Evolutionary conservation across 2,329 filamentous ascomycete genomes (phyloP).

Genomic region (Botrytis fragariae): DNA sequence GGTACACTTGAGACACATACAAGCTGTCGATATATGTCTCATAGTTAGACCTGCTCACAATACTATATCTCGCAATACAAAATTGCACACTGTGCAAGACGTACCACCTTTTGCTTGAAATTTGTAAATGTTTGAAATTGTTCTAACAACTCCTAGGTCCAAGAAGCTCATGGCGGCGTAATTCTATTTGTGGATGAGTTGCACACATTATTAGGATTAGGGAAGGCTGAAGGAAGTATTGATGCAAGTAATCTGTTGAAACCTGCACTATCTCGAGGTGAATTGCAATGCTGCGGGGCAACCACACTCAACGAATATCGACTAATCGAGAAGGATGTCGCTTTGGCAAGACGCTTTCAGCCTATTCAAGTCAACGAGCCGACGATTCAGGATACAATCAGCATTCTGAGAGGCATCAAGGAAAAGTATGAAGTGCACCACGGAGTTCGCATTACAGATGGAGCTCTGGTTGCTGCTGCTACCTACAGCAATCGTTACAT

Average conservation of each 20-base stretch:
- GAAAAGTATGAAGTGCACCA: constrained; percentile 98
- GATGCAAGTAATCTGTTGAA: constrained; percentile 95
- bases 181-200: constrained; percentile 96
- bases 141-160: constrained; percentile 36
- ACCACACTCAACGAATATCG: constrained; percentile 93
- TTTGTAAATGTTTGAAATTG: background rate
- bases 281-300: constrained; percentile 83
- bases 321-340: constrained; percentile 92
- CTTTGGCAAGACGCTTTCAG: constrained; percentile 87
- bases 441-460: constrained; percentile 90
- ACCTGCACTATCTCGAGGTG: constrained; percentile 86
- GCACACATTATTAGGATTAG: constrained; percentile 85
- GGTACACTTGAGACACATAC: constrained; percentile 3
- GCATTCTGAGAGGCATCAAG: constrained; percentile 93
- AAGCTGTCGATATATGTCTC: background rate
- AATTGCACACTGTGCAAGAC: background rate
- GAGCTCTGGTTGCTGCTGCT: constrained; percentile 85
- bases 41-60: constrained; percentile 14
- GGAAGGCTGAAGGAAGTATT: constrained; percentile 93
- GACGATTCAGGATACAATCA: constrained; percentile 87
- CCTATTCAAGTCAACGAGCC: constrained; percentile 93
- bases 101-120: background rate
- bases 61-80: constrained; percentile 4
- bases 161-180: constrained; percentile 82
- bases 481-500: constrained; percentile 95